Evolutionary conservation across 495 filamentous ascomycete species (phyloP).

Genomic region (Bacidia rubella): DNA sequence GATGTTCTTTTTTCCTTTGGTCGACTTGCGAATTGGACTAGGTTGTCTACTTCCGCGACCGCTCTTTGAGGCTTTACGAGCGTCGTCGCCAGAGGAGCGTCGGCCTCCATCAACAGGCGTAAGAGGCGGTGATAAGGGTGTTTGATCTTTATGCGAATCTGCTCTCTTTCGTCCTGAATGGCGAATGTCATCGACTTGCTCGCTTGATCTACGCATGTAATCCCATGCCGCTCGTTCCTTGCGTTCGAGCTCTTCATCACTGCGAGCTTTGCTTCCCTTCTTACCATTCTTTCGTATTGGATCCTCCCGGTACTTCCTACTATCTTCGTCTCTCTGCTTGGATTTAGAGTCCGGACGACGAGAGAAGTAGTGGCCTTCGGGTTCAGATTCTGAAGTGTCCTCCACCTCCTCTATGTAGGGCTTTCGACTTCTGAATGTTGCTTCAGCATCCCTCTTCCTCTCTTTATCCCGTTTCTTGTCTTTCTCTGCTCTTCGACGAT

Average conservation of each 20-base stretch:
- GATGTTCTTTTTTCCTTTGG: constrained; percentile 10
- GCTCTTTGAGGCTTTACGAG: constrained; percentile 5
- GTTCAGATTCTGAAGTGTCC: constrained; percentile 22
- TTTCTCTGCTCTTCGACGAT: constrained; percentile 8
- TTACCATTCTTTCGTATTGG: constrained; percentile 10
- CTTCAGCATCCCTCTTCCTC: constrained; percentile 31
- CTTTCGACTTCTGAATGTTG: constrained; percentile 25
- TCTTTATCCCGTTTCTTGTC: constrained; percentile 35
- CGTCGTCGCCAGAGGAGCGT: constrained; percentile 8
- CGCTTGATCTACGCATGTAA: constrained; percentile 25
- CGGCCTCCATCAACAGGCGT: constrained; percentile 1
- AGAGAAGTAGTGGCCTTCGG: constrained; percentile 4
- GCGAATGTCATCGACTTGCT: constrained; percentile 10
- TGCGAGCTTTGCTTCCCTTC: constrained; percentile 10
- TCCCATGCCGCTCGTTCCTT: constrained; percentile 20
- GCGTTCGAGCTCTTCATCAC: constrained; percentile 23
- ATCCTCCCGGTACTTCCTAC: constrained; percentile 8
- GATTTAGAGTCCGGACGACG: constrained; percentile 8
- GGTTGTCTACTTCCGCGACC: constrained; percentile 5
- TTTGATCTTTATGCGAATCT: constrained; percentile 9
- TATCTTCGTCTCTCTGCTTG: constrained; percentile 14
- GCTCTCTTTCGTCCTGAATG: constrained; percentile 7
- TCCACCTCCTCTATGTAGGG: constrained; percentile 20
- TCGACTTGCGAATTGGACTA: constrained; percentile 13
- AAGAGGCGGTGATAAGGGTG: constrained; percentile 10